Base-by-base conservation (phyloP, 106 monocot species). In the Dendrobium huoshanense region DNA sequence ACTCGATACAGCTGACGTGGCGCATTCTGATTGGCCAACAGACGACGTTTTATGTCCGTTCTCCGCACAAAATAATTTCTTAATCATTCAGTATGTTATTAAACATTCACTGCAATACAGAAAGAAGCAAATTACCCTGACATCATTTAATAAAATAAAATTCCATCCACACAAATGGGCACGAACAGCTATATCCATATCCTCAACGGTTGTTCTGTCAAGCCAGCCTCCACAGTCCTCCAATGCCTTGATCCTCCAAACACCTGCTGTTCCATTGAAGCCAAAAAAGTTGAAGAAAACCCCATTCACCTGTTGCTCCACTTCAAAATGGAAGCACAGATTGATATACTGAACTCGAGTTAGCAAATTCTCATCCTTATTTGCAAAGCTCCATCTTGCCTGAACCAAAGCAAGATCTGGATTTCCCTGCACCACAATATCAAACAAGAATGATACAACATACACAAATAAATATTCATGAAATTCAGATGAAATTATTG, bases 221-320 rank as follows among this genome's bases (percentile, higher is more conserved):
- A 88, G 78, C 88, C 88, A 88, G 1, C 88, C 88, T 16, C 85
- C 88, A 20, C 85, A 79, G 9, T 83, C 85, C 77, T 88, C 82
- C 78, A 82, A 78, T 55, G 82, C 82, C 42, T 82, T 78, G 15
- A 68, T 85, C 74, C 88, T 85, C 88, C 88, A 88, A 41, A 85
- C 88, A 13, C 88, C 85, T 5, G 85, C 85, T 2, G 88, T 84
- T 40, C 84, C 85, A 80, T 83, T 83, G 74, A 83, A 83, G 19
- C 83, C 83, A 61, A 83, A 83, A 56, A 83, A 83, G 44, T 79
- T 79, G 44, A 84, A 64, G 75, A 77, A 81, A 19, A 77, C 67
- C n/a, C 85, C 85, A 77, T 85, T 85, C 20, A 85, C 85, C 75
- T 85, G 85, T 65, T 85, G 85, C 85, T 85, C 85, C 61, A 85